These are phyloP conservation scores for Arthromyces matolae DNA, from an alignment of 768 basidiomycete genomes.

Conservation along the genomic window DNA sequence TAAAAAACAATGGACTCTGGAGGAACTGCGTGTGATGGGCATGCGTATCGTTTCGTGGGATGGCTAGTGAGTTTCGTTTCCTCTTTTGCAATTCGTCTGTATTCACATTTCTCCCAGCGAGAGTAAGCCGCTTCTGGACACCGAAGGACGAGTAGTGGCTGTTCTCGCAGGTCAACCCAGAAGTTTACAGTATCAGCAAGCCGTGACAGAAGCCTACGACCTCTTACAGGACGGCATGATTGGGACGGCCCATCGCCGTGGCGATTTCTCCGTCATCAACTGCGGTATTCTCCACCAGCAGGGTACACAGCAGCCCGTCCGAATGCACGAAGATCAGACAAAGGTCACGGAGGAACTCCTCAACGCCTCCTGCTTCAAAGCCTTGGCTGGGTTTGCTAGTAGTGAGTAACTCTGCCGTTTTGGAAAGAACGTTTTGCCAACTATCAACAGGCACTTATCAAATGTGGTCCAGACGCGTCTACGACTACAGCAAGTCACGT, in stretches of 20 bases:
- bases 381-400: not conserved
- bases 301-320: not conserved
- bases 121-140: not conserved
- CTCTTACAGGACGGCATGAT: not conserved
- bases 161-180: not conserved
- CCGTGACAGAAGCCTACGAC: not conserved
- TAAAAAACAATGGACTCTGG: not conserved
- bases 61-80: not conserved
- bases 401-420: not conserved
- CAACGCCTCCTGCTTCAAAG: not conserved
- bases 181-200: not conserved
- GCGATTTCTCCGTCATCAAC: no score
- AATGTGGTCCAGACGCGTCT: not conserved
- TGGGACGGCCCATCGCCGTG: not conserved
- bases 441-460: not conserved
- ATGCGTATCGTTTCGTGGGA: not conserved
- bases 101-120: not conserved
- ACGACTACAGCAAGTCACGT: not conserved
- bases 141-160: not conserved
- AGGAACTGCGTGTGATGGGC: not conserved
- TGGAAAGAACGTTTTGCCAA: not conserved
- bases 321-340: not conserved
- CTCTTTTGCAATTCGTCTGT: not conserved
- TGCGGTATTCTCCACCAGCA: no score
- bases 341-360: not conserved